Evolutionary conservation across 1,284 basidiomycete genomes (phyloP).

Genomic region (Trametes hirsuta): DNA sequence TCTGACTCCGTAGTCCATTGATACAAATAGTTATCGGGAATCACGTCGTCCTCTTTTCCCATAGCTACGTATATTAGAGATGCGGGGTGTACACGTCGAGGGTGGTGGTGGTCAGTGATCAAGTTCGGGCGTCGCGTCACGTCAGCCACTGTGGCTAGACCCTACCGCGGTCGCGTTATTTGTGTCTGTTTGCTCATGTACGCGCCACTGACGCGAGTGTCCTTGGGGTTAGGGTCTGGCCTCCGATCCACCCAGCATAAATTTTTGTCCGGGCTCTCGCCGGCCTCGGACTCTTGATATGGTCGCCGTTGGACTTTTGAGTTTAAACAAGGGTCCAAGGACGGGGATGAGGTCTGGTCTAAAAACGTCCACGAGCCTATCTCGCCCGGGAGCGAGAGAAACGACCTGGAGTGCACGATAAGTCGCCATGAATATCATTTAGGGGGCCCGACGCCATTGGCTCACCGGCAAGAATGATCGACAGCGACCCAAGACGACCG

Average conservation of each 20-base stretch:
- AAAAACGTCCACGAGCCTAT: conserved; percentile 4
- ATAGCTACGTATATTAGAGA: not conserved
- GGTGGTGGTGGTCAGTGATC: not conserved
- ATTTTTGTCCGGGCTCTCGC: conserved; percentile 4
- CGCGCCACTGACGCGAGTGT: conserved; percentile 17
- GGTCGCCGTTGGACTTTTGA: not conserved
- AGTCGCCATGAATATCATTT: conserved; percentile 3
- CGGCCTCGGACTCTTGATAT: not conserved
- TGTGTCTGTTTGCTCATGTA: conserved; percentile 18
- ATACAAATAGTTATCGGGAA: conserved; percentile 43
- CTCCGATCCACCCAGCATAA: conserved; percentile 2
- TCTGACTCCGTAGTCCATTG: conserved; percentile 45
- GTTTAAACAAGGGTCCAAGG: not conserved
- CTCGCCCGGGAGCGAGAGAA: not conserved
- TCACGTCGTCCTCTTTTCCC: conserved; percentile 28
- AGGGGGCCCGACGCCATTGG: conserved; percentile 7
- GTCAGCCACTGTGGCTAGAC: not conserved
- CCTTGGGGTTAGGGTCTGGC: conserved; percentile 6
- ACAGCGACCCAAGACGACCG: not conserved
- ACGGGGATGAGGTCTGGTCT: not conserved
- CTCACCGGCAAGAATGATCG: conserved; percentile 1
- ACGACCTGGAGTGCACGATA: not conserved
- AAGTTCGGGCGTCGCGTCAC: conserved; percentile 6
- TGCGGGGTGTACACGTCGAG: not conserved
- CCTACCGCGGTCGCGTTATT: conserved; percentile 18